Conservation (phyloP, 257 asterid genomes). For the Solanum habrochaites region DNA sequence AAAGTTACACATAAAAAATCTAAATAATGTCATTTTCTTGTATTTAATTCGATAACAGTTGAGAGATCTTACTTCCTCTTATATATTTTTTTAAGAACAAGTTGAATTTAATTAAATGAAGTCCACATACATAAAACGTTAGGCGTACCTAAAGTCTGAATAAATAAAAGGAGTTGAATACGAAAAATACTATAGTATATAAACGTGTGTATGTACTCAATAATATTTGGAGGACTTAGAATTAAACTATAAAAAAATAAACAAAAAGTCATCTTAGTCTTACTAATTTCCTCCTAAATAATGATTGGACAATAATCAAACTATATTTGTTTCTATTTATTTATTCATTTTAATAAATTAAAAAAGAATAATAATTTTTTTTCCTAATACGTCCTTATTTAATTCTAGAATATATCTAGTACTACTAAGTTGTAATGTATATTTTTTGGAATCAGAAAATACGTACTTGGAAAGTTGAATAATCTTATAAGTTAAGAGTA, state of each 20-base stretch:
- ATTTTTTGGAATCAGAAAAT: too few species aligned
- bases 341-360: too few species aligned
- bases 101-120: not conserved
- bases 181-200: not conserved
- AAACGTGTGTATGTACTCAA: not conserved
- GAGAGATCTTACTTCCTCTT: too few species aligned
- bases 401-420: too few species aligned
- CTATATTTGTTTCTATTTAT: too few species aligned
- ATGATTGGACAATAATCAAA: not conserved
- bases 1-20: too few species aligned
- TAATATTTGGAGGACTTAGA: not conserved
- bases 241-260: not conserved
- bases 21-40: not conserved
- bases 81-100: not conserved
- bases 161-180: not conserved
- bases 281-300: not conserved
- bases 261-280: not conserved
- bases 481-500: too few species aligned
- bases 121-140: not conserved
- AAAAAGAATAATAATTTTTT: too few species aligned
- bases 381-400: too few species aligned
- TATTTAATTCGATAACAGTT: not conserved
- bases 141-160: not conserved
- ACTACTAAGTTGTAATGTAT: too few species aligned
- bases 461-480: too few species aligned